Conservation (phyloP, 1,139 yeast species). For the Yamadazyma friedrichii region DNA sequence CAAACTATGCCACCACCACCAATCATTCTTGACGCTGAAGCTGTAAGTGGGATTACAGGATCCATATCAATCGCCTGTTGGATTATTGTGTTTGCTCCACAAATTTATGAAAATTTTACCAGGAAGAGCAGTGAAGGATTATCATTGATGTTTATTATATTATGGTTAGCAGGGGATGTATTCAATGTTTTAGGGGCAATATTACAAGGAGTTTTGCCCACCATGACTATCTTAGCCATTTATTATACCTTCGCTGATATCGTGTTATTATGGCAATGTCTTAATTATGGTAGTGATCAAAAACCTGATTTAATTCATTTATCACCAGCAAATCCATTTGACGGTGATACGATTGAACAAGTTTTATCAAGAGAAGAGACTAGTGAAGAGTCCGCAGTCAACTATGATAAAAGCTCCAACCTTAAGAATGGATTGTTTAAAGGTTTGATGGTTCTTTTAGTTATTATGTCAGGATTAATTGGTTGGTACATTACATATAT, state of each 20-base stretch:
- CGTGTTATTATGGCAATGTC: conserved; percentile 76
- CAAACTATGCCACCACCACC: conserved; percentile 59
- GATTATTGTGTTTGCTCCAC: conserved; percentile 97
- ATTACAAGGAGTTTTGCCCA: conserved; percentile 84
- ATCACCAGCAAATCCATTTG: conserved; percentile 86
- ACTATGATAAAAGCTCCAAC: conserved; percentile 10
- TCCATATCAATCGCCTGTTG: conserved; percentile 95
- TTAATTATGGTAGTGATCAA: conserved; percentile 60
- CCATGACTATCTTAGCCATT: conserved; percentile 87
- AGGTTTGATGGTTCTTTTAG: conserved; percentile 62
- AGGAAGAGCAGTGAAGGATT: conserved; percentile 86
- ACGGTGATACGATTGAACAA: conserved; percentile 63
- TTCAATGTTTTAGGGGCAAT: conserved; percentile 89
- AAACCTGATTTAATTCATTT: conserved; percentile 70
- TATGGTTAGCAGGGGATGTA: conserved; percentile 89
- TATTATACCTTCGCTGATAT: conserved; percentile 91
- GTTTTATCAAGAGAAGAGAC: conserved; percentile 43
- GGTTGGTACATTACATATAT: conserved; percentile 79
- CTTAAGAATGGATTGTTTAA: conserved; percentile 36
- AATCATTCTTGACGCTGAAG: conserved; percentile 67
- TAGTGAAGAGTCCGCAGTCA: conserved; percentile 23
- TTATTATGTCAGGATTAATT: conserved; percentile 72
- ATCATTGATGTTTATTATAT: conserved; percentile 73
- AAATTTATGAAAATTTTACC: conserved; percentile 84
- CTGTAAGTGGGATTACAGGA: conserved; percentile 85